These are phyloP conservation scores for Lodderomyces beijingensis DNA, from an alignment of 1,139 yeast genomes.

Conservation along the genomic window DNA sequence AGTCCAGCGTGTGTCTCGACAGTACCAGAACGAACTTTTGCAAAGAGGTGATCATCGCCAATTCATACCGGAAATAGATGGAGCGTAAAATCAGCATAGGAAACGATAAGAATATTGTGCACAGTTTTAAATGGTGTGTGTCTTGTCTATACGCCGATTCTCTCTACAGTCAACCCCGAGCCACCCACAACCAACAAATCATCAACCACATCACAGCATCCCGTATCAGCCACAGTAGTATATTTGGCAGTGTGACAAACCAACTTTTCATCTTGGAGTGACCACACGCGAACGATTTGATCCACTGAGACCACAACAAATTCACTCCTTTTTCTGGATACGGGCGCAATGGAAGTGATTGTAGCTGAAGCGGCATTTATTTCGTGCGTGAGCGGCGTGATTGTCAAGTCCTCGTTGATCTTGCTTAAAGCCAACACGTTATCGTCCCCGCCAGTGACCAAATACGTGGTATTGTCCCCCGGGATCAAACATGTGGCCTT, in stretches of 20 bases:
- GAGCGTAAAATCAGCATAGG: too few species aligned
- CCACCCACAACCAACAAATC: constrained; percentile 57
- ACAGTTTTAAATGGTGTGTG: too few species aligned
- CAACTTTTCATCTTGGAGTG: constrained; percentile 25
- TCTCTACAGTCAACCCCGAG: constrained; percentile 47
- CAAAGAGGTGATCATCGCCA: too few species aligned
- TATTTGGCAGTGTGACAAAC: constrained; percentile 42
- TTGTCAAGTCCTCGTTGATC: constrained; percentile 18
- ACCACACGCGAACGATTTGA: constrained; percentile 71
- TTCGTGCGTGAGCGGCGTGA: constrained; percentile 25
- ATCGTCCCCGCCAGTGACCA: constrained; percentile 89
- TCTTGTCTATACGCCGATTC: neutral
- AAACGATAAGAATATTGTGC: too few species aligned
- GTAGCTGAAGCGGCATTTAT: constrained; percentile 80
- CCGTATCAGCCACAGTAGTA: constrained; percentile 90
- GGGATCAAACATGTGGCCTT: constrained; percentile 42
- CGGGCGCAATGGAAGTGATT: constrained; percentile 57
- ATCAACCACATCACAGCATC: constrained; percentile 49
- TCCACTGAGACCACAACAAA: constrained; percentile 67
- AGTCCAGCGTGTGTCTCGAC: too few species aligned
- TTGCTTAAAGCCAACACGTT: constrained; percentile 58
- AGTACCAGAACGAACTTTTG: too few species aligned
- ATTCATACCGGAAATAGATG: too few species aligned
- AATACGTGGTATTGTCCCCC: constrained; percentile 20
- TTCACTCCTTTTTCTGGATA: constrained; percentile 16